Percentiles rank a stretch among this genome's conserved stretches.
Conservation (phyloP, 2,329 filamentous ascomycete species). For the Teratosphaeria zuluensis region DNA sequence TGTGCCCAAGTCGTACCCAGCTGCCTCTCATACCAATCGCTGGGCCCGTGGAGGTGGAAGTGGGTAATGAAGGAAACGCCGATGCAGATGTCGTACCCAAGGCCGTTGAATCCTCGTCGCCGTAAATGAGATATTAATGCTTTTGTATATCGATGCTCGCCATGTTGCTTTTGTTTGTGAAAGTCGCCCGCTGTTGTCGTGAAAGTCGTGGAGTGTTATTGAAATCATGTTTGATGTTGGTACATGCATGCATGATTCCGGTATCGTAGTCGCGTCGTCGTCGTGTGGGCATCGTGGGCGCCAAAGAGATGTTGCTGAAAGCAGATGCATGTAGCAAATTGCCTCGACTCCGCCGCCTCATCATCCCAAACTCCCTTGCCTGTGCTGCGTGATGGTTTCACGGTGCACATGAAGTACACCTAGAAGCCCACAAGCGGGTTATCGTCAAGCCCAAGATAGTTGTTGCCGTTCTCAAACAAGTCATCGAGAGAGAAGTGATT, state of each 20-base stretch:
- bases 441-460: background rate
- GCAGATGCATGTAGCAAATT: background rate
- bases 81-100: background rate
- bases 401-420: background rate
- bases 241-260: background rate
- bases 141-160: background rate
- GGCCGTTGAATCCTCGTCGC: background rate
- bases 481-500: background rate
- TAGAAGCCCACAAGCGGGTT: background rate
- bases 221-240: background rate
- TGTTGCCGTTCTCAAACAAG: background rate
- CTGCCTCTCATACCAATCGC: background rate
- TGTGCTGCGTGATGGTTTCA: background rate
- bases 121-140: background rate
- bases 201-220: background rate
- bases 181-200: background rate
- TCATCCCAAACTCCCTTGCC: background rate
- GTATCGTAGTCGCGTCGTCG: background rate
- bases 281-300: background rate
- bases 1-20: background rate
- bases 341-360: background rate
- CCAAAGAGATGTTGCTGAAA: background rate
- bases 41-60: too few relatives aligned
- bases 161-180: background rate
- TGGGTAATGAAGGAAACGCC: background rate